A percentile compares a stretch with the other conserved stretches of the same genome.
phyloP scores from a whole-genome alignment of 371 early-diverging fungal genomes.

The Blakeslea trispora region DNA sequence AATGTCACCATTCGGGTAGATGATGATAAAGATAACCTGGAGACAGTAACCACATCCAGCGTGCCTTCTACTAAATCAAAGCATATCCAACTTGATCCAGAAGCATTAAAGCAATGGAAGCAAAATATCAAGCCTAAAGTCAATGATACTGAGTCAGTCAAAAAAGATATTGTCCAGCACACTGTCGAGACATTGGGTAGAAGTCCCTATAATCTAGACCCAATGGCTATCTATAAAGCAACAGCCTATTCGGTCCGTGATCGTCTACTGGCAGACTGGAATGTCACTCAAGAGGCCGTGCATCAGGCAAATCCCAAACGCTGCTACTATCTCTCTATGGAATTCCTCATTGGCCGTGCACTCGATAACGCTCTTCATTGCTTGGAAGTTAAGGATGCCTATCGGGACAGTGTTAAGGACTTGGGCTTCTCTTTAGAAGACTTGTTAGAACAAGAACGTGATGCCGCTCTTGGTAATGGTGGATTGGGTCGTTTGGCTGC shows the following conservation, averaged over 20 bases:
- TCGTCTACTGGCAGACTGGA: slow-evolving; percentile 86
- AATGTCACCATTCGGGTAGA: slow-evolving; percentile 31
- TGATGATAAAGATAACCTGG: slow-evolving; percentile 20
- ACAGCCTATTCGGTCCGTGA: slow-evolving; percentile 86
- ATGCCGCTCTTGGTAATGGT: slow-evolving; percentile 95
- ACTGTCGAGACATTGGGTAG: slow-evolving; percentile 81
- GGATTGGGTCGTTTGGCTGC: slow-evolving; percentile 91
- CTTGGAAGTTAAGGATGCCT: slow-evolving; percentile 74
- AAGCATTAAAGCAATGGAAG: slow-evolving; percentile 20
- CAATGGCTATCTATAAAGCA: slow-evolving; percentile 84
- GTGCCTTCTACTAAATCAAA: slow-evolving; percentile 24
- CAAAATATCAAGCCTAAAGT: slow-evolving; percentile 12
- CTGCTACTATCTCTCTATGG: slow-evolving; percentile 92
- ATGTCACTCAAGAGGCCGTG: slow-evolving; percentile 73
- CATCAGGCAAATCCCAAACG: slow-evolving; percentile 74
- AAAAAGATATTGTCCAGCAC: slow-evolving; percentile 67
- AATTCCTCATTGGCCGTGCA: slow-evolving; percentile 91
- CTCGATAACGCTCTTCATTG: slow-evolving; percentile 91
- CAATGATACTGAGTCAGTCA: slow-evolving; percentile 16
- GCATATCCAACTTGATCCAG: slow-evolving; percentile 15
- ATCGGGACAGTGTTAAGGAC: slow-evolving; percentile 60
- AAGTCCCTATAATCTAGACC: slow-evolving; percentile 79
- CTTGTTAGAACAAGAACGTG: slow-evolving; percentile 84
- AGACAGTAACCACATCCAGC: slow-evolving; percentile 22
- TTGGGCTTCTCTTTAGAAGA: slow-evolving; percentile 91